A percentile compares a stretch with the other conserved stretches of the same genome.
phyloP scores from a whole-genome alignment of 2,329 filamentous ascomycete genomes.

The Aspergillus candidus region DNA sequence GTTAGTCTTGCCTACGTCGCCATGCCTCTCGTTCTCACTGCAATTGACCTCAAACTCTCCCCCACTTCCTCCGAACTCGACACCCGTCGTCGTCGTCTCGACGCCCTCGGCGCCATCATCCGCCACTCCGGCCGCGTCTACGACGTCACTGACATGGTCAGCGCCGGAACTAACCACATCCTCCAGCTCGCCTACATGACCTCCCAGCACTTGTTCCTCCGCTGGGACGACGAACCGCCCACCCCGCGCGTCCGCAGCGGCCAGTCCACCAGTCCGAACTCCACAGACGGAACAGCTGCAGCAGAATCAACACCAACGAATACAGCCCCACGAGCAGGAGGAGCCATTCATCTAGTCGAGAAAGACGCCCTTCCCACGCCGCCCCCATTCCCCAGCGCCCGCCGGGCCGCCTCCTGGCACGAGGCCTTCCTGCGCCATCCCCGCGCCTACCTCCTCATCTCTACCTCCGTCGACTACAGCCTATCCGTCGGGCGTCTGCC shows the following conservation, averaged over 20 bases:
- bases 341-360: too few species aligned
- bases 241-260: neutral
- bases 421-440: constrained; percentile 21
- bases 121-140: constrained; percentile 19
- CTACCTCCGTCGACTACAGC: constrained; percentile 21
- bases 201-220: constrained; percentile 19
- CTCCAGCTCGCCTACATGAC: constrained; percentile 21
- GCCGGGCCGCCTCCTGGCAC: constrained; percentile 17
- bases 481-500: constrained; percentile 17
- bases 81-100: constrained; percentile 13
- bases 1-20: constrained; percentile 20
- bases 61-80: constrained; percentile 12
- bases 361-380: too few species aligned
- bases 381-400: neutral
- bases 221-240: constrained; percentile 4
- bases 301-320: too few species aligned
- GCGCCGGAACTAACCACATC: constrained; percentile 19
- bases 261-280: too few species aligned
- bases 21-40: constrained; percentile 24
- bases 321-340: too few species aligned
- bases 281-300: too few species aligned
- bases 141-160: constrained; percentile 24
- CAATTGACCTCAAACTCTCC: constrained; percentile 25
- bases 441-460: constrained; percentile 23
- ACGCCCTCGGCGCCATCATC: constrained; percentile 18